phyloP scores from a whole-genome alignment of 2,329 filamentous ascomycete genomes.

The Arthrobotrys musiformis region DNA sequence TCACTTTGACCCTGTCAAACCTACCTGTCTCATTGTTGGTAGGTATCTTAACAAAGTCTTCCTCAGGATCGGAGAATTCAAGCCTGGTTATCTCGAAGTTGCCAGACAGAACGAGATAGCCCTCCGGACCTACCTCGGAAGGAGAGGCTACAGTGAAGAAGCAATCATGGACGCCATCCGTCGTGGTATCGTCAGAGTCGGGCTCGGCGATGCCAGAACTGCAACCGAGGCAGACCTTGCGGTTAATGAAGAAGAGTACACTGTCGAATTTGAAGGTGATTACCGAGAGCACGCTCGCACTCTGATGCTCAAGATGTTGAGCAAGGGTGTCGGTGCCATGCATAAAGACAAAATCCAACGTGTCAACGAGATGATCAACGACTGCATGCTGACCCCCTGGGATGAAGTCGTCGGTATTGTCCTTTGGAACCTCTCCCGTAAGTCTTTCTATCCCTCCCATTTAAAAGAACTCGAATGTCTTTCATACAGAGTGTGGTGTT shows the following conservation, averaged over 20 bases:
- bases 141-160: too few relatives aligned
- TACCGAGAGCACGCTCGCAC: constrained; percentile 23
- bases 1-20: constrained; percentile 19
- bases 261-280: constrained; percentile 21
- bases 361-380: constrained; percentile 46
- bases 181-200: constrained; percentile 3
- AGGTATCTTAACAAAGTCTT: neutral
- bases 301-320: constrained; percentile 44
- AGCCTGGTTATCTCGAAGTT: too few relatives aligned
- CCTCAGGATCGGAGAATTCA: neutral
- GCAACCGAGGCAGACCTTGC: neutral
- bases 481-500: neutral
- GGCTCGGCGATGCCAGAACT: neutral
- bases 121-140: neutral
- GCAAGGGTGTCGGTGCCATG: constrained; percentile 33
- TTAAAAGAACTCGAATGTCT: neutral
- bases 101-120: neutral
- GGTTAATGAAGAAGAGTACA: constrained; percentile 14
- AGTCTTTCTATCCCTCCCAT: neutral
- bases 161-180: constrained; percentile 18
- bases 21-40: neutral
- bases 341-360: constrained; percentile 32
- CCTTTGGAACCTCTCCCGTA: constrained; percentile 38
- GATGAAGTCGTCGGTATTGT: constrained; percentile 29
- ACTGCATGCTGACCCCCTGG: constrained; percentile 33